Conservation (phyloP, 164 flowering plant genomes). For the Nymphaea thermarum region DNA sequence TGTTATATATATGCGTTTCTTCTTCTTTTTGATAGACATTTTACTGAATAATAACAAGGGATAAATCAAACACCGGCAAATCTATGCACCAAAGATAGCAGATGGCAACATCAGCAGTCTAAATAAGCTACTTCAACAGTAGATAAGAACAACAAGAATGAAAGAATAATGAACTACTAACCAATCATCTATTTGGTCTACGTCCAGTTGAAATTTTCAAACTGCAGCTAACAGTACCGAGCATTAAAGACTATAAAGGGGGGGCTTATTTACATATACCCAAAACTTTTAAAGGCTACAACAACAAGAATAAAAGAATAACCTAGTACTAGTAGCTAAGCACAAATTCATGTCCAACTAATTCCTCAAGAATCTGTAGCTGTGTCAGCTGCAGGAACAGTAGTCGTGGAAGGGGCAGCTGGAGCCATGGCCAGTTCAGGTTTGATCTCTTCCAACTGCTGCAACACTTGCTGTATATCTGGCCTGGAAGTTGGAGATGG, state of each 20-base stretch:
- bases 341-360: not conserved
- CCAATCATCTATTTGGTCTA: not conserved
- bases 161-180: not conserved
- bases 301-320: too few relatives aligned
- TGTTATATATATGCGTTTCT: too few relatives aligned
- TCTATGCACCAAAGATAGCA: too few relatives aligned
- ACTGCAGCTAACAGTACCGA: not conserved
- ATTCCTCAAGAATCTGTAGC: not conserved
- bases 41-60: too few relatives aligned
- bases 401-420: constrained; percentile 16
- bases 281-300: not conserved
- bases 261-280: not conserved
- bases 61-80: too few relatives aligned
- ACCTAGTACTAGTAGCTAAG: too few relatives aligned
- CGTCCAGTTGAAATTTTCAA: not conserved
- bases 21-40: too few relatives aligned
- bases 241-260: not conserved
- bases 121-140: too few relatives aligned
- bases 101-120: too few relatives aligned
- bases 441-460: constrained; percentile 67
- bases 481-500: constrained; percentile 75
- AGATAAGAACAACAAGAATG: not conserved
- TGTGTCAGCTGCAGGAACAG: not conserved
- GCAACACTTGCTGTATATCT: constrained; percentile 56
- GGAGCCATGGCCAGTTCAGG: constrained; percentile 35